These are phyloP conservation scores for Craterostigma plantagineum DNA, from an alignment of 257 asterid genomes.

Conservation along the genomic window DNA sequence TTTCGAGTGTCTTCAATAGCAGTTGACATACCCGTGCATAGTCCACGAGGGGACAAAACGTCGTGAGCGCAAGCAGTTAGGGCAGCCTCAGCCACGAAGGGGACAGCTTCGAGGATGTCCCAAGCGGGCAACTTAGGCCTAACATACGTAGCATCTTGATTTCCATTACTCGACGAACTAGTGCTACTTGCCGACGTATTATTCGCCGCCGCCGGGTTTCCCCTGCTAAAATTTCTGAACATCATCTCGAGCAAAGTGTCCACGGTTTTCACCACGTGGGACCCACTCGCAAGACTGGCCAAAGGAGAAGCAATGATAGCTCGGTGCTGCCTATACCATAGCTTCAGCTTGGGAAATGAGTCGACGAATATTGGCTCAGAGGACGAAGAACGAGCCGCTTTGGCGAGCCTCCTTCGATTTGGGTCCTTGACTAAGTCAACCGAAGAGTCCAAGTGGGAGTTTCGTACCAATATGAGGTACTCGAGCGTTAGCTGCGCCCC, in stretches of 20 bases:
- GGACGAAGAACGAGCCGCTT: slow-evolving; percentile 49
- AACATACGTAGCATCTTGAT: slow-evolving; percentile 7
- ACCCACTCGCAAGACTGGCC: slow-evolving; percentile 71
- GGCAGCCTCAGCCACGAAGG: slow-evolving; percentile 93
- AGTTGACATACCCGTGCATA: slow-evolving; percentile 65
- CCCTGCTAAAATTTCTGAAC: slow-evolving; percentile 53
- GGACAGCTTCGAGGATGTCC: slow-evolving; percentile 96
- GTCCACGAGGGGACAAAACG: slow-evolving; percentile 79
- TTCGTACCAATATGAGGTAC: slow-evolving; percentile 67
- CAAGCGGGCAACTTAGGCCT: slow-evolving; percentile 90
- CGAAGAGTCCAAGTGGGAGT: slow-evolving; percentile 36
- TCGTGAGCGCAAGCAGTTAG: slow-evolving; percentile 90
- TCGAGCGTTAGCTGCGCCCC: slow-evolving; percentile 91
- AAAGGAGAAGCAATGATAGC: slow-evolving; percentile 95
- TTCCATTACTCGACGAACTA: slow-evolving; percentile 12
- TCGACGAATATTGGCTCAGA: slow-evolving; percentile 80
- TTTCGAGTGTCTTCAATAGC: no score
- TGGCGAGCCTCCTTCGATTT: slow-evolving; percentile 59
- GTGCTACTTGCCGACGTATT: slow-evolving; percentile 58
- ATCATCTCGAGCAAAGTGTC: slow-evolving; percentile 69
- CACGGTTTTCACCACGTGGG: slow-evolving; percentile 65
- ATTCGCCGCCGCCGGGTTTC: no score
- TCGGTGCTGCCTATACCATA: slow-evolving; percentile 89
- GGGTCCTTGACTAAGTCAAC: slow-evolving; percentile 55
- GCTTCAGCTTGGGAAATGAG: slow-evolving; percentile 85